Conservation (phyloP, 495 filamentous ascomycete species). For the Podospora fimiseda region DNA sequence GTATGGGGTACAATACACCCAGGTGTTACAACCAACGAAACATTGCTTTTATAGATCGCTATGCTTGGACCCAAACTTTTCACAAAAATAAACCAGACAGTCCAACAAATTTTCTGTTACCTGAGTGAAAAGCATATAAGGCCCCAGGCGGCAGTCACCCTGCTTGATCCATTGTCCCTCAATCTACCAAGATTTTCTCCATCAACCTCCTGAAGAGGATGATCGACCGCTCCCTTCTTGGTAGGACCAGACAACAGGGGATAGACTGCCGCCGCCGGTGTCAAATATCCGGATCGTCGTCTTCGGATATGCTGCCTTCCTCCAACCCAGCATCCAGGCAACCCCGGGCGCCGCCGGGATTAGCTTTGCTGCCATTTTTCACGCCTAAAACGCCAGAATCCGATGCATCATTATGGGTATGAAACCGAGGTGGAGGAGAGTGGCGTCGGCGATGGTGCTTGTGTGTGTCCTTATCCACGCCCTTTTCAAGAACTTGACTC, state of each 20-base stretch:
- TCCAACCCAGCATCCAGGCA: slow-evolving; percentile 26
- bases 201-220: too few relatives aligned
- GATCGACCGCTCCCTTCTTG: slow-evolving; percentile 8
- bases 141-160: slow-evolving; percentile 33
- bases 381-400: slow-evolving; percentile 40
- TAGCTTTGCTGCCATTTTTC: slow-evolving; percentile 29
- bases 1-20: too few relatives aligned
- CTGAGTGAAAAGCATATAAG: background rate
- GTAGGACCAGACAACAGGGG: slow-evolving; percentile 52
- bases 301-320: slow-evolving; percentile 32
- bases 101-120: too few relatives aligned
- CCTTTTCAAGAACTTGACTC: slow-evolving; percentile 62
- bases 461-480: slow-evolving; percentile 35
- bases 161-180: slow-evolving; percentile 42
- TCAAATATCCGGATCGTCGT: slow-evolving; percentile 40
- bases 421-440: slow-evolving; percentile 3
- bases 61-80: too few relatives aligned
- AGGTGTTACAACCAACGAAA: too few relatives aligned
- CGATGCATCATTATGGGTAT: slow-evolving; percentile 35
- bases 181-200: slow-evolving; percentile 31
- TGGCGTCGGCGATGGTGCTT: slow-evolving; percentile 21
- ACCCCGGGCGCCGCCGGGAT: slow-evolving; percentile 26
- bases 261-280: slow-evolving; percentile 41
- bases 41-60: too few relatives aligned
- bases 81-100: too few relatives aligned